Evolutionary conservation across 2,329 filamentous ascomycete species (phyloP), one percentile per base, ranked within the genome.

Genomic region (Domatiomyces catenatus): DNA sequence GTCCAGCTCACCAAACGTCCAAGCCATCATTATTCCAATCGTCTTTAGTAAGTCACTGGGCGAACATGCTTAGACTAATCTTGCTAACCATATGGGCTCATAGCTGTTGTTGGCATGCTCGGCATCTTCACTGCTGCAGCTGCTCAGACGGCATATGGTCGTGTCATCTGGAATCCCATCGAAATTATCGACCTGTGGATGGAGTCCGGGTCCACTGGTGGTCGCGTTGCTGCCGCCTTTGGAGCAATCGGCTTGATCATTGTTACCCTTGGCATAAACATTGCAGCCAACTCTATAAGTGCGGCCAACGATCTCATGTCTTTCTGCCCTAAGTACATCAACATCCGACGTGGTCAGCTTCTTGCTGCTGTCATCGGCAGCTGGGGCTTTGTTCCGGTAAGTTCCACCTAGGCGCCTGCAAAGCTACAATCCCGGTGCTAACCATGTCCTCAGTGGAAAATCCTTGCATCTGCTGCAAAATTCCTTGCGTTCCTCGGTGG

Each of bases 401-500:
- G 51, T 47, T 26, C 10, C 2, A 43, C 10, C 18, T 26, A 10
- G 3, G 1, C 22, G 24, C 49, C 28, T n/a, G 15, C 12, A 36
- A 48, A 47, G 42, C 24, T 47, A 36, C 8, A 42, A 48, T 50
- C 8, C 10, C 43, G n/a, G 17, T 32, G 44, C 50, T 54, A 43
- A 54, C 44, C 36, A 49, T 19, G 28, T 18, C 8, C 18, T 2
- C 18, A 54, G 1, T 83, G 79, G 80, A 81, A 81, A 65, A 83
- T 83, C 51, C 67, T 83, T 17, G 69, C 63, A 32, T 79, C 74
- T 0, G 80, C 79, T 1, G 61, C 64, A 1, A 77, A 73, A 1
- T 77, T 83, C 56, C 64, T 82, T 2, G 72, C 75, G 44, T 85
- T 84, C 64, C 81, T 86, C 74, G 71, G 74, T 44, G 80, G 79